These are phyloP conservation scores for Aureobasidium sp. DNA, from an alignment of 2,329 filamentous ascomycete species.

Conservation along the genomic window DNA sequence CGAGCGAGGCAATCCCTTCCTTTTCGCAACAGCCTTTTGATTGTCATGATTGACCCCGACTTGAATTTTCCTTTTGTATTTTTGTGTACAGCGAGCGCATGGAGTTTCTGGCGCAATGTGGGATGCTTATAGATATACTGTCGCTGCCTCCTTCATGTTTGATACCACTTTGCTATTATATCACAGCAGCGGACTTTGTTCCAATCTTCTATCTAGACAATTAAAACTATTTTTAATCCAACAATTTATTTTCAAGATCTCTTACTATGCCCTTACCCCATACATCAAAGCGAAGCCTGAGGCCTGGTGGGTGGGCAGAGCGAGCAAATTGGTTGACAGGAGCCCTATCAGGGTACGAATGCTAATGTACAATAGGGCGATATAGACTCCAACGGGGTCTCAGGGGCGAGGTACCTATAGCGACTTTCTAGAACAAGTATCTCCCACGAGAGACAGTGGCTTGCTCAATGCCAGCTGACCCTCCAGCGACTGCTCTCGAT, in stretches of 20 bases:
- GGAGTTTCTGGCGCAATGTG: background rate
- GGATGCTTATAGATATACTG: background rate
- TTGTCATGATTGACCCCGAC: background rate
- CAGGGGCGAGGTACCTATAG: background rate
- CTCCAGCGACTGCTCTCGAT: background rate
- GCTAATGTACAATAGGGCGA: background rate
- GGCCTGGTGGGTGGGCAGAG: background rate
- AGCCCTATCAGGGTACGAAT: background rate
- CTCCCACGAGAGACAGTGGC: background rate
- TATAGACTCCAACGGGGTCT: background rate
- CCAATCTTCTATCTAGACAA: background rate
- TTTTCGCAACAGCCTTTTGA: background rate
- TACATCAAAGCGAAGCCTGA: background rate
- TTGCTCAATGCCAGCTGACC: background rate
- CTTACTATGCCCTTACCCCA: background rate
- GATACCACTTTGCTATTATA: slow-evolving; percentile 2
- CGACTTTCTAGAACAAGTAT: background rate
- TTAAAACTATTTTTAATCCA: background rate
- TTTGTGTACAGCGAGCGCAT: background rate
- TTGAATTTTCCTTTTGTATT: background rate
- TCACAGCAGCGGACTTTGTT: background rate
- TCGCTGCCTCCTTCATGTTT: background rate
- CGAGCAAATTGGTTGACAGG: background rate
- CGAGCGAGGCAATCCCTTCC: slow-evolving; percentile 39
- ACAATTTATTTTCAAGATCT: background rate